Conservation (phyloP, 2,329 filamentous ascomycete species). For the Microcyclospora tardicrescens region DNA sequence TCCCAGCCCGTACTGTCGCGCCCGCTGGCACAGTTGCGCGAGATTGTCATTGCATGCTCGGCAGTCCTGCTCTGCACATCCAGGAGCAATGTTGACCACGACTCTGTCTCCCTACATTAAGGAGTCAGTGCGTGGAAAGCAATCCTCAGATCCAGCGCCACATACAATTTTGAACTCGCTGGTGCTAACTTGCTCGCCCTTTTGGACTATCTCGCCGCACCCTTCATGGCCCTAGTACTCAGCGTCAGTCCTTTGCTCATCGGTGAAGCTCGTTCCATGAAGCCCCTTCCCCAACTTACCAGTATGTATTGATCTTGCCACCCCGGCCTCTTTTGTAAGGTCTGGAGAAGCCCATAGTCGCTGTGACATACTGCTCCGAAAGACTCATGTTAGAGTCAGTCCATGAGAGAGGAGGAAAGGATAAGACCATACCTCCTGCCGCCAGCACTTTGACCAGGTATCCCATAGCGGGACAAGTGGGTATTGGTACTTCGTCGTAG, state of each 20-base stretch:
- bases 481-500: conserved; percentile 16
- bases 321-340: not conserved
- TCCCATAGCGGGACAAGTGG: conserved; percentile 13
- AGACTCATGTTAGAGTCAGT: not conserved
- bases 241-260: conserved; percentile 3
- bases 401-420: not conserved
- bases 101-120: conserved; percentile 16
- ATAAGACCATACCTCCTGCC: conserved; percentile 15
- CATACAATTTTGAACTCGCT: conserved; percentile 6
- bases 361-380: conserved; percentile 17
- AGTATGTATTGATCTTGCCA: not conserved
- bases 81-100: conserved; percentile 21
- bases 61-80: conserved; percentile 22
- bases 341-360: conserved; percentile 19
- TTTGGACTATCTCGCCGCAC: conserved; percentile 9
- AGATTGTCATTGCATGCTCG: conserved; percentile 30
- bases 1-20: conserved; percentile 33
- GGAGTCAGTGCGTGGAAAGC: not conserved
- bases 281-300: not conserved
- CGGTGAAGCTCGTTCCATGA: conserved; percentile 2
- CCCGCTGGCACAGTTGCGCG: conserved; percentile 24
- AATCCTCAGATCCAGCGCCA: not conserved
- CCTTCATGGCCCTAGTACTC: conserved; percentile 11
- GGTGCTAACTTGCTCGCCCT: conserved; percentile 6
- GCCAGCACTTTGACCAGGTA: conserved; percentile 25